Base-by-base conservation (phyloP, 331 rosid genomes). In the Prunus yedoensis region DNA sequence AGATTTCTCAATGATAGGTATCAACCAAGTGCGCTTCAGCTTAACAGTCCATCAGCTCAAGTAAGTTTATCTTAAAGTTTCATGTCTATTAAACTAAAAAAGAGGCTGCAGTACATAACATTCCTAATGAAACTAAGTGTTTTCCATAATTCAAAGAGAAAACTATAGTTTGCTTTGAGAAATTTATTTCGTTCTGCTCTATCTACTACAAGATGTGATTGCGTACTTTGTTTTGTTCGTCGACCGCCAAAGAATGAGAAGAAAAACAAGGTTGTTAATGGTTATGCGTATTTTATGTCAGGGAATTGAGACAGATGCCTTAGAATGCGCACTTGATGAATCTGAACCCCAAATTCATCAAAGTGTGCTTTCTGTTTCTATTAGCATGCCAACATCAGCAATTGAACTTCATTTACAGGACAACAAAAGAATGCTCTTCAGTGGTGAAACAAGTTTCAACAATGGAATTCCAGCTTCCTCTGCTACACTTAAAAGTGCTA, bases 301-400 rank as follows among this genome's bases (percentile, higher is more conserved):
- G 96, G 93, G 21, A 79, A 61, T 25, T 77, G 80, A 73, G 74
- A 43, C 66, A 79, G 25, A 58, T 38, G 73, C 73, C 17, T 68
- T 43, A 9, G 63, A 66, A 38, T 38, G 9, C 41, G 61, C 57
- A 43, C 52, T 23, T 52, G 74, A 73, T 47, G 91, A 75, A 75
- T 18, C 79, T 46, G 75, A 78, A 59, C 56, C 59, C 20, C 79
- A 54, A 68, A 66, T 62, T 57, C 88, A 89, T 86, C 81, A 83
- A 62, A 83, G 82, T 66, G 83, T 71, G 23, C 83, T 28, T 53
- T 90, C 93, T 41, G 68, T 88, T 74, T 88, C 91, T 8, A 78
- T 89, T 62, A 94, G 97, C 90, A 89, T 90, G 96, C 97, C 97
- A 71, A 83, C 84, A 1, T 73, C 90, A 76, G 75, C 86, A 3